Percentiles rank a stretch among this genome's conserved stretches.
Evolutionary conservation across 345 rosid genomes (phyloP).

Genomic region (Passiflora organensis): DNA sequence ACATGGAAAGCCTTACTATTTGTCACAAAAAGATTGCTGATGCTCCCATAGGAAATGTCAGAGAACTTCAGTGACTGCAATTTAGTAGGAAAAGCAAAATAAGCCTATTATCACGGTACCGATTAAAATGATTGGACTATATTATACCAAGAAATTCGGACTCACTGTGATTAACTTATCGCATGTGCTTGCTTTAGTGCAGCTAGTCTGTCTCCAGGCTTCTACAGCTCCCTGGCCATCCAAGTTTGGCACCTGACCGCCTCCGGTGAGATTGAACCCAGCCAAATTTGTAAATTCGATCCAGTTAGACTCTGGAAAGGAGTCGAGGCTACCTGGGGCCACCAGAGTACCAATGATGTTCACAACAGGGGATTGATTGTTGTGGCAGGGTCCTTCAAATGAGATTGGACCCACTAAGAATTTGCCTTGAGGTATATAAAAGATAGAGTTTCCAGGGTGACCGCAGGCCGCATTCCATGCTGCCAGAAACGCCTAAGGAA

Average conservation of each 20-base stretch:
- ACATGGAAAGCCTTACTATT: constrained; percentile 51
- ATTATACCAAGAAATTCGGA: not conserved
- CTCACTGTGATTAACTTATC: constrained; percentile 33
- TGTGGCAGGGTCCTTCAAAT: constrained; percentile 33
- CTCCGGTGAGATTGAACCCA: constrained; percentile 25
- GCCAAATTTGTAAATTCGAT: constrained; percentile 27
- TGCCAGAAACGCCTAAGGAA: constrained; percentile 27
- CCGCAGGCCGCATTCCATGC: constrained; percentile 41
- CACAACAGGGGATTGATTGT: constrained; percentile 23
- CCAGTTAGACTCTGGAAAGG: constrained; percentile 27
- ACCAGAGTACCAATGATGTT: constrained; percentile 33
- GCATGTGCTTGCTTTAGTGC: constrained; percentile 22
- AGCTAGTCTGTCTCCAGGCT: constrained; percentile 38
- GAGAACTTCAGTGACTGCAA: constrained; percentile 38
- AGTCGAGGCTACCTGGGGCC: constrained; percentile 20
- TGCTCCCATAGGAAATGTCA: constrained; percentile 33
- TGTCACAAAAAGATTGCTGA: constrained; percentile 30
- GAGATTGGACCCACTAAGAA: constrained; percentile 30
- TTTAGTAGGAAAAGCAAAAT: not conserved
- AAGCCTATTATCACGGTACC: not conserved
- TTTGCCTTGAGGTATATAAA: constrained; percentile 28
- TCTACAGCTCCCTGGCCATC: constrained; percentile 42
- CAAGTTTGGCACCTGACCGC: constrained; percentile 4
- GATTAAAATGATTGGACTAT: no score
- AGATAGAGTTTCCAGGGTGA: constrained; percentile 19